Evolutionary conservation across 192 early-diverging fungal genomes (phyloP).

Genomic region (Coemansia aciculifera): DNA sequence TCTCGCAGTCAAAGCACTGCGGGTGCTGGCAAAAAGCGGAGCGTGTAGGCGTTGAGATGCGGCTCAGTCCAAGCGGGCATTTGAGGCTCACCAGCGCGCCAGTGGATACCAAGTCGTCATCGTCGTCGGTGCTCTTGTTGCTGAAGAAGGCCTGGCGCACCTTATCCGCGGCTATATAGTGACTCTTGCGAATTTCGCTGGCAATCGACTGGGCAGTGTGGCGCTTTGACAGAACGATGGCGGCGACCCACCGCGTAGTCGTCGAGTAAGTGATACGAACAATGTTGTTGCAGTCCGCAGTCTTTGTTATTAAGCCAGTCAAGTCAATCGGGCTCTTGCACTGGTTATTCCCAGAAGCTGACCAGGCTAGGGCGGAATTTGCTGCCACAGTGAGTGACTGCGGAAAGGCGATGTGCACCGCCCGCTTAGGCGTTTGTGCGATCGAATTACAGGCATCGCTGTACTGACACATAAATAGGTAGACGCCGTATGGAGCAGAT

Average conservation of each 20-base stretch:
- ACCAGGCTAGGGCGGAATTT: not conserved
- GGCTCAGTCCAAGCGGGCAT: slow-evolving; percentile 70
- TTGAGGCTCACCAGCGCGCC: slow-evolving; percentile 69
- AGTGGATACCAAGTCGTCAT: slow-evolving; percentile 66
- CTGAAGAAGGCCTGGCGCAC: slow-evolving; percentile 47
- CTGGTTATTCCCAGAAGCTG: not conserved
- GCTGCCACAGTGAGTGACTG: not conserved
- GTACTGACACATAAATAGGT: slow-evolving; percentile 17
- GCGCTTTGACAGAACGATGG: slow-evolving; percentile 21
- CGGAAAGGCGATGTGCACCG: slow-evolving; percentile 14
- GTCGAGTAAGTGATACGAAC: slow-evolving; percentile 30
- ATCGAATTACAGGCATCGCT: slow-evolving; percentile 10
- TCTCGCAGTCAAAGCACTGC: slow-evolving; percentile 82
- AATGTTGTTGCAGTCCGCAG: slow-evolving; percentile 17
- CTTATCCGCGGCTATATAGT: slow-evolving; percentile 13
- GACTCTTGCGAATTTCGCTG: slow-evolving; percentile 21
- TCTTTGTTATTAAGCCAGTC: slow-evolving; percentile 14
- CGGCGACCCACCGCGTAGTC: slow-evolving; percentile 8
- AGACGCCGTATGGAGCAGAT: slow-evolving; percentile 1
- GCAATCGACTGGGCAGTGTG: slow-evolving; percentile 32
- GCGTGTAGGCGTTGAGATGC: slow-evolving; percentile 65
- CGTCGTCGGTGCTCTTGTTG: slow-evolving; percentile 57
- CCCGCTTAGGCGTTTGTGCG: slow-evolving; percentile 14
- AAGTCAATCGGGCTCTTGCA: slow-evolving; percentile 21
- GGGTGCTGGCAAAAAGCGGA: slow-evolving; percentile 68